These are phyloP conservation scores for Mitragyna speciosa DNA, from an alignment of 257 asterid species.

Conservation along the genomic window DNA sequence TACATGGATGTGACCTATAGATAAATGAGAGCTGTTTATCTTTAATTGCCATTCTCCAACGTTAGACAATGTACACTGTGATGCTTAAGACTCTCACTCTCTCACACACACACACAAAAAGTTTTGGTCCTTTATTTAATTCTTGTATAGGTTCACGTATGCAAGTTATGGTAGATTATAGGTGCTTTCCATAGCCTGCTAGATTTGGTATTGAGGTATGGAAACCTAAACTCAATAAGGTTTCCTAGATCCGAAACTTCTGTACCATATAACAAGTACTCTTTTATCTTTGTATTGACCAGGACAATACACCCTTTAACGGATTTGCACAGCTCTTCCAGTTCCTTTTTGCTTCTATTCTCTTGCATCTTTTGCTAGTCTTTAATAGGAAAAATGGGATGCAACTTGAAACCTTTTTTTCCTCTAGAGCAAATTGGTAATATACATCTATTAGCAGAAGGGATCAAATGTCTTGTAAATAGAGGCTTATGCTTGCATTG, in stretches of 20 bases:
- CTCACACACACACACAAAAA: too few relatives aligned
- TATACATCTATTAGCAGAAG: not conserved
- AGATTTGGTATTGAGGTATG: slow-evolving; percentile 21
- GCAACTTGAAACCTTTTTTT: not conserved
- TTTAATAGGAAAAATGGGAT: not conserved
- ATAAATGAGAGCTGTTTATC: not conserved
- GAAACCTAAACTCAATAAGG: slow-evolving; percentile 18
- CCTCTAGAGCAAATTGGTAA: not conserved
- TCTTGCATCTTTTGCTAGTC: slow-evolving; percentile 6
- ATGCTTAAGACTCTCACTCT: too few relatives aligned
- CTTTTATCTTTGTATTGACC: not conserved
- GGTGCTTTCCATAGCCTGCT: slow-evolving; percentile 20
- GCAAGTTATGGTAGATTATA: slow-evolving; percentile 27
- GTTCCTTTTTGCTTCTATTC: slow-evolving; percentile 6
- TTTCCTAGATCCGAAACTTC: slow-evolving; percentile 24
- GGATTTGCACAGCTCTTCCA: slow-evolving; percentile 13
- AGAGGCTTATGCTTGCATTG: not conserved
- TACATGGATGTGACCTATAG: slow-evolving; percentile 23
- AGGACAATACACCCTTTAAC: slow-evolving; percentile 21
- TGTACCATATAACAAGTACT: slow-evolving; percentile 26
- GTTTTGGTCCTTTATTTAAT: too few relatives aligned
- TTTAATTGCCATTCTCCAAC: not conserved
- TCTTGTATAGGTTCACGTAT: slow-evolving; percentile 14
- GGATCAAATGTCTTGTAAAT: too few relatives aligned
- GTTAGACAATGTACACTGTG: not conserved